These are phyloP conservation scores for Lichtheimia corymbifera DNA, from an alignment of 371 early-diverging fungal species.

Conservation along the genomic window DNA sequence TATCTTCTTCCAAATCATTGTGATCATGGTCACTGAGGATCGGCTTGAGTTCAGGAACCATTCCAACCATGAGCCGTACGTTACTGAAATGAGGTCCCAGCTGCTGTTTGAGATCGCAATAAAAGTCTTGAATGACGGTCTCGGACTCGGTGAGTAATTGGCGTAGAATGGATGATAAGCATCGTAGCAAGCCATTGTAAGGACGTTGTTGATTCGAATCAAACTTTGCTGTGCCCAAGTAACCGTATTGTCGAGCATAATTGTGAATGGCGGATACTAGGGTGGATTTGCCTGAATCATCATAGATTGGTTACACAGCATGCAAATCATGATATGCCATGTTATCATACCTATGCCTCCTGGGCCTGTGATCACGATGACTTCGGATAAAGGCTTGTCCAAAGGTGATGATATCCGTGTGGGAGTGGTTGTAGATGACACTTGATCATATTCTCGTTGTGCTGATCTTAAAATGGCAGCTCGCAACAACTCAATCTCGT, in stretches of 20 bases:
- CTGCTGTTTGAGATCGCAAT: conserved; percentile 33
- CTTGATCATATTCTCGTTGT: background rate
- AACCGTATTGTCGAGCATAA: conserved; percentile 43
- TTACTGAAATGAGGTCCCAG: conserved; percentile 46
- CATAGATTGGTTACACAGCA: background rate
- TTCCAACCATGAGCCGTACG: conserved; percentile 36
- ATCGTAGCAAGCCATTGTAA: conserved; percentile 41
- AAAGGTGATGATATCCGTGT: conserved; percentile 7
- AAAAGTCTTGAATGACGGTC: conserved; percentile 39
- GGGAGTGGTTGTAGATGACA: background rate
- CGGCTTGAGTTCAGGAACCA: conserved; percentile 47
- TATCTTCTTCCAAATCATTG: conserved; percentile 27
- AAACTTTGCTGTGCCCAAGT: conserved; percentile 44
- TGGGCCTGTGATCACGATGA: conserved; percentile 39
- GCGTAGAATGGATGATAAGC: conserved; percentile 40
- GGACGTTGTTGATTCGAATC: conserved; percentile 45
- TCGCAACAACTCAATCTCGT: conserved; percentile 35
- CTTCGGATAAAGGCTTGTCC: conserved; percentile 22
- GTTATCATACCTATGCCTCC: conserved; percentile 36
- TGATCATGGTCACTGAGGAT: conserved; percentile 28
- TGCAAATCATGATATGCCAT: background rate
- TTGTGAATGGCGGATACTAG: conserved; percentile 31
- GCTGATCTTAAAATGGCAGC: conserved; percentile 27
- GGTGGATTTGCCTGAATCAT: conserved; percentile 29
- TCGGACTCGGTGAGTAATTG: conserved; percentile 47